These are phyloP conservation scores for Dictyostelium intermedium DNA, from an alignment of 78 protist species.

Conservation along the genomic window DNA sequence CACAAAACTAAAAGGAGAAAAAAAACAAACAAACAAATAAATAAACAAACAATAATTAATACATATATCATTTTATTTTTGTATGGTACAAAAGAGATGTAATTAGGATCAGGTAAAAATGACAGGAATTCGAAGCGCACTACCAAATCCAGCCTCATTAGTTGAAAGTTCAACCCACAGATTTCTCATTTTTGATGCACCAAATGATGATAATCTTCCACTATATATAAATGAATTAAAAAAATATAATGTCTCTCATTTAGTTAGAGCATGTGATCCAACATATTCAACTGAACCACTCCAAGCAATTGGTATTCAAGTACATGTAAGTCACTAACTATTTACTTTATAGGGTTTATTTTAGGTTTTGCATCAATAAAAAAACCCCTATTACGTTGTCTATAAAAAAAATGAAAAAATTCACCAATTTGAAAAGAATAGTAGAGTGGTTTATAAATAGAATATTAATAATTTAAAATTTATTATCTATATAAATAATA, in stretches of 20 bases:
- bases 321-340: conserved; percentile 44
- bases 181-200: conserved; percentile 86
- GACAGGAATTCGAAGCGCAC: conserved; percentile 78
- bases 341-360: neutral
- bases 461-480: too few species aligned
- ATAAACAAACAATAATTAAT: neutral
- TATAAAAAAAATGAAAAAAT: too few species aligned
- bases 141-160: conserved; percentile 80
- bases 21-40: neutral
- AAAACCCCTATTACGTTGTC: neutral
- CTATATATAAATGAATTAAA: conserved; percentile 81
- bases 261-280: conserved; percentile 89
- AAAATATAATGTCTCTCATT: conserved; percentile 60
- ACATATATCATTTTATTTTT: neutral
- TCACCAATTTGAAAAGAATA: too few species aligned
- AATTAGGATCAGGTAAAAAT: conserved; percentile 17
- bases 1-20: neutral
- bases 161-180: conserved; percentile 71
- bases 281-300: conserved; percentile 78
- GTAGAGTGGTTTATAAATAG: too few species aligned
- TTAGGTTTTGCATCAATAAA: neutral
- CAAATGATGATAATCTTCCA: conserved; percentile 76
- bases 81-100: neutral
- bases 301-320: conserved; percentile 49
- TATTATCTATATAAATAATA: neutral